phyloP scores from a whole-genome alignment of 495 filamentous ascomycete genomes.

The Staphylotrichum longicolle region DNA sequence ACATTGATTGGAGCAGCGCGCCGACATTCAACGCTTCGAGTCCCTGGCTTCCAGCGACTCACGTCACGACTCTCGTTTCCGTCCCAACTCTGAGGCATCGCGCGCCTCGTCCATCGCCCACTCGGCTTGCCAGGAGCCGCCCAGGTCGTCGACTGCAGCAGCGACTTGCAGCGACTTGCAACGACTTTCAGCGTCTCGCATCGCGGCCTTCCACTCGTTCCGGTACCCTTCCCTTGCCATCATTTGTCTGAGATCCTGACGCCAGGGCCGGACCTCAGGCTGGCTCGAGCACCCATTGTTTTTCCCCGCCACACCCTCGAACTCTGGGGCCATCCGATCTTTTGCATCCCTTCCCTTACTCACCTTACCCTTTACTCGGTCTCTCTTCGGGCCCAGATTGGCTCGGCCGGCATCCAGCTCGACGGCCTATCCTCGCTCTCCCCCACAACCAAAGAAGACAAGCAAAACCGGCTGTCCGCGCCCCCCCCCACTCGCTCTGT shows the following conservation, averaged over 20 bases:
- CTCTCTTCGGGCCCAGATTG: slow-evolving; percentile 3
- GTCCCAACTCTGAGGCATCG: background rate
- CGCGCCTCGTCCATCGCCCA: background rate
- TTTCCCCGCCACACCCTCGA: slow-evolving; percentile 6
- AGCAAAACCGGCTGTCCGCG: background rate
- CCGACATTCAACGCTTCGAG: background rate
- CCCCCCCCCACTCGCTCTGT: slow-evolving; percentile 11
- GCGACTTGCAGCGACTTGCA: background rate
- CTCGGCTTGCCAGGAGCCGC: background rate
- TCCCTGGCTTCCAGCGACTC: slow-evolving; percentile 14
- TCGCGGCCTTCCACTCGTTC: slow-evolving; percentile 12
- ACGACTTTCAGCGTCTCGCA: slow-evolving; percentile 1
- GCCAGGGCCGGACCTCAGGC: slow-evolving; percentile 19
- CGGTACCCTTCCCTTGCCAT: background rate
- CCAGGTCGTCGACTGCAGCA: background rate
- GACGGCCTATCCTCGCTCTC: background rate
- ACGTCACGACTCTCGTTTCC: slow-evolving; percentile 17
- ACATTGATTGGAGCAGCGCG: slow-evolving; percentile 5
- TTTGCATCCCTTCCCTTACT: background rate
- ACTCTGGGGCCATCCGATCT: background rate
- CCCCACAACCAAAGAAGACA: background rate
- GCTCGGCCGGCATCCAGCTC: too few relatives aligned
- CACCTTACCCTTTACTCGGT: slow-evolving; percentile 15
- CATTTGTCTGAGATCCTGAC: slow-evolving; percentile 13
- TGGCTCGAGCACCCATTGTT: slow-evolving; percentile 19